phyloP scores from a whole-genome alignment of 805 yeast genomes.

The Tetrapisispora arboricola region DNA sequence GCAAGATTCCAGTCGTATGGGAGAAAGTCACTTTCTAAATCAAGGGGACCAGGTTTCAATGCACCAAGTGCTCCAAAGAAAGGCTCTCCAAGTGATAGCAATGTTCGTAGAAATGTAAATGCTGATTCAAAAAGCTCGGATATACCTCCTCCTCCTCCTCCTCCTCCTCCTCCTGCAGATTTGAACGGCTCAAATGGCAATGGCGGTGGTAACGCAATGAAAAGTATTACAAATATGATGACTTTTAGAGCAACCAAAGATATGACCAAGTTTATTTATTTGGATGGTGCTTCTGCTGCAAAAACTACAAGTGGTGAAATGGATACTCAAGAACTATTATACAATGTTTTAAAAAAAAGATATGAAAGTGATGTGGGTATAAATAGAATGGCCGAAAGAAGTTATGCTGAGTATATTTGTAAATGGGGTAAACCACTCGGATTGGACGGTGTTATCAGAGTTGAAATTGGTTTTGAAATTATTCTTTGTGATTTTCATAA shows the following conservation, averaged over 20 bases:
- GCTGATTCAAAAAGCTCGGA: no score
- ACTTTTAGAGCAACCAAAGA: constrained; percentile 42
- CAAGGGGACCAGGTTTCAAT: neutral
- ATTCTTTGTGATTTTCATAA: constrained; percentile 46
- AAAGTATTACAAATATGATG: constrained; percentile 9
- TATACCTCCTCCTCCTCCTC: neutral
- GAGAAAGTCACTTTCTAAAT: constrained; percentile 7
- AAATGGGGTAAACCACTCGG: constrained; percentile 44
- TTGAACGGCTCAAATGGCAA: no score
- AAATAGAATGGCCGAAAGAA: constrained; percentile 32
- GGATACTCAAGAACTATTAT: constrained; percentile 44
- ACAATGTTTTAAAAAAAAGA: constrained; percentile 22
- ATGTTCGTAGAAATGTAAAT: no score
- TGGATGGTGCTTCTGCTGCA: constrained; percentile 68
- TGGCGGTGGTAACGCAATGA: neutral
- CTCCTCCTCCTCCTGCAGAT: neutral
- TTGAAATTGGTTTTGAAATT: constrained; percentile 55
- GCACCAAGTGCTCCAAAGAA: neutral
- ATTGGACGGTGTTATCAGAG: constrained; percentile 47
- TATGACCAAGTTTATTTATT: constrained; percentile 37
- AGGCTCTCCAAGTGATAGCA: no score
- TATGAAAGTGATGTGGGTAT: constrained; percentile 10
- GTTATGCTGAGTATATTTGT: constrained; percentile 43
- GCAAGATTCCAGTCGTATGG: constrained; percentile 15
- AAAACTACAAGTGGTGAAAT: constrained; percentile 46